Percentiles rank a stretch among this genome's conserved stretches.
Conservation (phyloP, 257 asterid species). For the Solanum boliviense region DNA sequence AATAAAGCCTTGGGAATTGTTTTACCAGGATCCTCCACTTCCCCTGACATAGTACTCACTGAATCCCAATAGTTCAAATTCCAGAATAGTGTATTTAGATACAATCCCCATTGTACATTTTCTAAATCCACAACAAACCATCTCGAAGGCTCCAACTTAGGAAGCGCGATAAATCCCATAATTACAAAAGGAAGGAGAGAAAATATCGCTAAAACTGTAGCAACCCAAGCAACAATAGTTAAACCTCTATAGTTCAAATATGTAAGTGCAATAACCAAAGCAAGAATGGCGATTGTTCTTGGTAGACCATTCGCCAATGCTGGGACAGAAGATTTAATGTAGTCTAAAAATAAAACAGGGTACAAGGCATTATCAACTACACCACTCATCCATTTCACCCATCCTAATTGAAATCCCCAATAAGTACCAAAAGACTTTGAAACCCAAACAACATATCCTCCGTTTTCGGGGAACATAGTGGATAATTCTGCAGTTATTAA, state of each 20-base stretch:
- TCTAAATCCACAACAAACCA: conserved; percentile 44
- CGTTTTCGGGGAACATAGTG: conserved; percentile 53
- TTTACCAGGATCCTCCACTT: conserved; percentile 46
- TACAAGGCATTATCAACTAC: conserved; percentile 61
- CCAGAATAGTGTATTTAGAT: conserved; percentile 58
- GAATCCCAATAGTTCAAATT: conserved; percentile 72
- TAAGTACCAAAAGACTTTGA: conserved; percentile 40
- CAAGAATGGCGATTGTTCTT: conserved; percentile 21
- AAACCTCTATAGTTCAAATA: conserved; percentile 56
- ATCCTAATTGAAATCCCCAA: conserved; percentile 54
- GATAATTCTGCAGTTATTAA: conserved; percentile 41
- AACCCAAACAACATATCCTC: conserved; percentile 56
- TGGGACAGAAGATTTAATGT: conserved; percentile 47
- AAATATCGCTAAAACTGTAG: conserved; percentile 34
- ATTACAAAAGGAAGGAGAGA: conserved; percentile 47
- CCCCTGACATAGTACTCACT: conserved; percentile 51
- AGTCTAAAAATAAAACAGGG: conserved; percentile 53
- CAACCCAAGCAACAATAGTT: conserved; percentile 57
- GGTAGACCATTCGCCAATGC: conserved; percentile 35
- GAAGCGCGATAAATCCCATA: conserved; percentile 52
- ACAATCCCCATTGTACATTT: conserved; percentile 50
- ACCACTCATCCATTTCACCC: conserved; percentile 70
- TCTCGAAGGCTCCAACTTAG: conserved; percentile 41
- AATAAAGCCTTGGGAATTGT: conserved; percentile 55
- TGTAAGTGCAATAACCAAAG: conserved; percentile 28